phyloP scores from a whole-genome alignment of 805 yeast genomes.

The Pichia thaimueangensis region DNA sequence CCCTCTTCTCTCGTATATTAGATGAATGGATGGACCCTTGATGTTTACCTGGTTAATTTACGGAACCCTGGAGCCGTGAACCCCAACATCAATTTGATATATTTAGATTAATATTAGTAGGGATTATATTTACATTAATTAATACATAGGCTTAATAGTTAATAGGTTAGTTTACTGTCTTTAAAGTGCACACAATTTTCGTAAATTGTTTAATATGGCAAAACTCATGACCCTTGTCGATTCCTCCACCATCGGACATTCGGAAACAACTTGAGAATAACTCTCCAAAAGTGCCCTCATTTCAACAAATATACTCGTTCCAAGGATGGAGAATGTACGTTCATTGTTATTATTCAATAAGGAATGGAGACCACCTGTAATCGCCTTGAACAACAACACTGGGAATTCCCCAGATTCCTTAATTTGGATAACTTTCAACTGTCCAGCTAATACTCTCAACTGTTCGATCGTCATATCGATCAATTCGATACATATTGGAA shows the following conservation, averaged over 20 bases:
- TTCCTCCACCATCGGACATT: slow-evolving; percentile 5
- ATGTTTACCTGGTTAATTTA: no score
- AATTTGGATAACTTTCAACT: slow-evolving; percentile 7
- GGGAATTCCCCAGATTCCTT: slow-evolving; percentile 6
- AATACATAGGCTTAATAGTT: no score
- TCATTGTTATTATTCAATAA: slow-evolving; percentile 10
- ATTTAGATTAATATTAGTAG: no score
- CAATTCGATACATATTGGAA: slow-evolving; percentile 46
- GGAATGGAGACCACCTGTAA: slow-evolving; percentile 7
- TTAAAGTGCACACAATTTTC: no score
- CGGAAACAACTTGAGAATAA: not conserved
- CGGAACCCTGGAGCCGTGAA: no score
- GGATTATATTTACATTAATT: no score
- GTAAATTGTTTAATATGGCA: not conserved
- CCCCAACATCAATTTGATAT: no score
- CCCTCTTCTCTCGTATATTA: no score
- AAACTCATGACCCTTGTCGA: not conserved
- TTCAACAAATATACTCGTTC: not conserved
- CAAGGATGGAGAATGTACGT: slow-evolving; percentile 3
- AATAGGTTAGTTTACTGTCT: no score
- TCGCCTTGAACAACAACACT: slow-evolving; percentile 8
- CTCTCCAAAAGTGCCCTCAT: not conserved
- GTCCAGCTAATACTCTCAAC: slow-evolving; percentile 28
- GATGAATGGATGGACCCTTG: no score
- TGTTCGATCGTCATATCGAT: slow-evolving; percentile 54